Conservation (phyloP, 2,329 filamentous ascomycete genomes). For the Xylariaceae sp. region DNA sequence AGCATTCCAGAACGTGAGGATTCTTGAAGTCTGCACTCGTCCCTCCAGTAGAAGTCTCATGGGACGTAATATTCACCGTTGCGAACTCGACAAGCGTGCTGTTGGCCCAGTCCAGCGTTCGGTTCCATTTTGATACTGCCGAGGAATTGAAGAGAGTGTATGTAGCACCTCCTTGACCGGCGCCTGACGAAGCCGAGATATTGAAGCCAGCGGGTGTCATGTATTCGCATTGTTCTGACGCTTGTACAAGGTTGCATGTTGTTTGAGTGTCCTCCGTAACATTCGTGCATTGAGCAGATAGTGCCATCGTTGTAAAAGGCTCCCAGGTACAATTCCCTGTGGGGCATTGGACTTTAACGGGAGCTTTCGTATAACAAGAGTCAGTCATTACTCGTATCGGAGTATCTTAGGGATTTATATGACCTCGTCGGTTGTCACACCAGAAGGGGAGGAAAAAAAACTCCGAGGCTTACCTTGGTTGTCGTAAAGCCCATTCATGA, state of each 20-base stretch:
- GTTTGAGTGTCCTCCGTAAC: not conserved
- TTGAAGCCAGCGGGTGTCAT: conserved; percentile 2
- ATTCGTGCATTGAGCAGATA: not conserved
- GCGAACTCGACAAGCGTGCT: conserved; percentile 3
- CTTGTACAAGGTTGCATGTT: not conserved
- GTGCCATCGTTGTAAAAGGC: conserved; percentile 2
- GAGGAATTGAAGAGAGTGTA: conserved; percentile 3
- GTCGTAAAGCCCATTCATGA: conserved; percentile 5
- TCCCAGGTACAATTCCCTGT: conserved; percentile 2
- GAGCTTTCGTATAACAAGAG: too few relatives aligned
- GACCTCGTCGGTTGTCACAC: too few relatives aligned
- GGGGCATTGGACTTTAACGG: conserved; percentile 1
- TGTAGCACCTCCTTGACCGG: not conserved
- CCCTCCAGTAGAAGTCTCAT: not conserved
- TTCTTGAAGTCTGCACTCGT: not conserved
- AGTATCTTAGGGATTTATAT: too few relatives aligned
- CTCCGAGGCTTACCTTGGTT: too few relatives aligned
- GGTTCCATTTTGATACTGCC: conserved; percentile 1
- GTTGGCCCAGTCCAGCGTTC: not conserved
- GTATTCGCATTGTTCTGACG: not conserved
- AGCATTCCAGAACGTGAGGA: conserved; percentile 2
- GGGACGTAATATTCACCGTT: conserved; percentile 1
- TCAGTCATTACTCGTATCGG: too few relatives aligned
- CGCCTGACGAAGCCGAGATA: not conserved
- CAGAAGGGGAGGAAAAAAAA: too few relatives aligned